Base-by-base conservation (phyloP, 352 stramenopile genomes). In the Globisporangium carolinianum region DNA sequence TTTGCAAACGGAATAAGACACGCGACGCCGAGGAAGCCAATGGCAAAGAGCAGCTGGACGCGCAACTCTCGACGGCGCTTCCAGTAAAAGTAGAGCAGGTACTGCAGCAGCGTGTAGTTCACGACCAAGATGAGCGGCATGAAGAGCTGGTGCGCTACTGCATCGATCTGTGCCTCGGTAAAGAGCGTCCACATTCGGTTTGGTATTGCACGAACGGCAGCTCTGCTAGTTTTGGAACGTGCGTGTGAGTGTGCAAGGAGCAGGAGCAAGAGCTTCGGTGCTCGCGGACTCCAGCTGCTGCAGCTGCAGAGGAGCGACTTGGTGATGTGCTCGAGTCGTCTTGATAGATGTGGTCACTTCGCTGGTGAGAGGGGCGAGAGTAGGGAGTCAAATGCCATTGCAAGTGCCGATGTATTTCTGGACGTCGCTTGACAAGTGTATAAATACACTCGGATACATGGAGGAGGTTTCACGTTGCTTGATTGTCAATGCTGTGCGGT, bases 71-170 rank as follows among this genome's bases (percentile, higher is more conserved):
- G 45, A 48, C 65, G 61, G 5, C 67, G 69, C 6, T 55, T 65
- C 49, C 47, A 72, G 57, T 73, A 78, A 41, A 73, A 61, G 3
- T 45, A 38, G 0, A 65, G 11, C 15, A 83, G 64, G 53, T 83
- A 83, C 47, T 71, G 53, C 36, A 83, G 51, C 17, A 78, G 52
- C 7, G 71, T 61, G 46, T 68, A 80, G 62, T 76, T 76, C 18
- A 78, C 58, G 12, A 79, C 24, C 47, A 82, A 54, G 14, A 63
- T 55, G 7, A 76, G 17, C 10, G 70, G 70, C 37, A 73, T 47
- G 43, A 69, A 62, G 35, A 55, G 59, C 49, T 69, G 45, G 6
- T 10, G 48, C 15, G 48, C 48, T 10, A 9, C 17, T 45, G 24
- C 15, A 24, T 37, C 36, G 54, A 47, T 35, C 46, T 51, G 11